phyloP scores from a whole-genome alignment of 768 basidiomycete species.

The Boletus speciosus region DNA sequence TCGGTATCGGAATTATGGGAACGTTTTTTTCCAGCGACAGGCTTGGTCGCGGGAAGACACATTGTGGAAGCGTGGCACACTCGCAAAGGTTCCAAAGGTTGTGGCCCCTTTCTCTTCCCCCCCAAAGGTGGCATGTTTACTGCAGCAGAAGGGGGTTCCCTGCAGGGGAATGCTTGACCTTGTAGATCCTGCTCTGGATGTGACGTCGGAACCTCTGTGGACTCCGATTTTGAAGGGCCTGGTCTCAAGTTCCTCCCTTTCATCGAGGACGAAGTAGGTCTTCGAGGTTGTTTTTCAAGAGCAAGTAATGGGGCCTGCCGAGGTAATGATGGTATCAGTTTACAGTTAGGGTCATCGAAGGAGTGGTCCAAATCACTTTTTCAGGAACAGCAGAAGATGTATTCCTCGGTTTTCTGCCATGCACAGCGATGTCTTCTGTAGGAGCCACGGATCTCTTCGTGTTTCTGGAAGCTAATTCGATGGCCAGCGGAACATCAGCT shows the following conservation, averaged over 20 bases:
- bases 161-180: constrained; percentile 5
- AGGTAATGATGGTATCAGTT: not conserved
- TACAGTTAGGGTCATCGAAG: not conserved
- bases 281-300: constrained; percentile 7
- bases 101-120: constrained; percentile 1
- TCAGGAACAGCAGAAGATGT: not conserved
- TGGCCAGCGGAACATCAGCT: constrained; percentile 45
- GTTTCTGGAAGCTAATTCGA: constrained; percentile 22
- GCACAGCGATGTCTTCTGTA: not conserved
- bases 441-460: constrained; percentile 2
- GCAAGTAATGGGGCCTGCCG: not conserved
- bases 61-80: constrained; percentile 2
- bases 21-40: constrained; percentile 20
- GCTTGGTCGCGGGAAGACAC: constrained; percentile 4
- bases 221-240: constrained; percentile 25
- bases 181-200: constrained; percentile 50
- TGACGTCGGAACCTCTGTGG: constrained; percentile 52
- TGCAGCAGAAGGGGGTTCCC: constrained; percentile 4
- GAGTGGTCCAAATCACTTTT: constrained; percentile 15
- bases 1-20: constrained; percentile 25
- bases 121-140: constrained; percentile 5
- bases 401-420: constrained; percentile 5
- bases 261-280: constrained; percentile 3
- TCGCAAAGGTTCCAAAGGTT: constrained; percentile 1
- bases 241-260: constrained; percentile 11